Percentiles rank a stretch among this genome's conserved stretches.
phyloP scores from a whole-genome alignment of 148 eudicot species.

The Chenopodium berlandieri region DNA sequence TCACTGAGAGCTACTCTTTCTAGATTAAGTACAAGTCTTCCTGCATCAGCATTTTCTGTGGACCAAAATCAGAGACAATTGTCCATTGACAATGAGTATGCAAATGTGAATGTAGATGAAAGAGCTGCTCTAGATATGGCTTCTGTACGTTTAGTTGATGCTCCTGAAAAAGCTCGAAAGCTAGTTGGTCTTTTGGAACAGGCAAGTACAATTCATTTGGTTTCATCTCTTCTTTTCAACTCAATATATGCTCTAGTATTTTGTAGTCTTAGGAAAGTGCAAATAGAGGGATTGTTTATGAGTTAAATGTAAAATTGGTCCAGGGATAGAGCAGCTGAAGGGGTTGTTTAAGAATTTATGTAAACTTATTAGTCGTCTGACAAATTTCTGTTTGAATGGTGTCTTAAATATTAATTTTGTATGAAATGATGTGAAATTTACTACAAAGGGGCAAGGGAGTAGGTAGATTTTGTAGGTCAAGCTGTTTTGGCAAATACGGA shows the following conservation, averaged over 20 bases:
- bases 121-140: constrained; percentile 85
- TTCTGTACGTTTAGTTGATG: constrained; percentile 66
- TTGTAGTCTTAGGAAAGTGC: neutral
- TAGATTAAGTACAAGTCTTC: constrained; percentile 82
- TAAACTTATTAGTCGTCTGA: neutral
- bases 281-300: neutral
- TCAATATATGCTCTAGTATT: neutral
- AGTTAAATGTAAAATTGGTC: neutral
- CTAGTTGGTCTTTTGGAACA: constrained; percentile 80
- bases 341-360: neutral
- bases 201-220: constrained; percentile 36
- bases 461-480: neutral
- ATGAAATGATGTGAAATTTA: neutral
- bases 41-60: constrained; percentile 58
- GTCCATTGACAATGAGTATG: constrained; percentile 47
- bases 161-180: constrained; percentile 86
- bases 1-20: constrained; percentile 89
- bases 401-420: neutral
- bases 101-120: constrained; percentile 48
- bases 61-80: constrained; percentile 56
- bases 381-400: neutral
- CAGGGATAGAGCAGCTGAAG: neutral
- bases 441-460: neutral
- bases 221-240: neutral
- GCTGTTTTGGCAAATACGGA: neutral